These are phyloP conservation scores for Annulohypoxylon maeteangense DNA, from an alignment of 495 filamentous ascomycete species.

Conservation along the genomic window DNA sequence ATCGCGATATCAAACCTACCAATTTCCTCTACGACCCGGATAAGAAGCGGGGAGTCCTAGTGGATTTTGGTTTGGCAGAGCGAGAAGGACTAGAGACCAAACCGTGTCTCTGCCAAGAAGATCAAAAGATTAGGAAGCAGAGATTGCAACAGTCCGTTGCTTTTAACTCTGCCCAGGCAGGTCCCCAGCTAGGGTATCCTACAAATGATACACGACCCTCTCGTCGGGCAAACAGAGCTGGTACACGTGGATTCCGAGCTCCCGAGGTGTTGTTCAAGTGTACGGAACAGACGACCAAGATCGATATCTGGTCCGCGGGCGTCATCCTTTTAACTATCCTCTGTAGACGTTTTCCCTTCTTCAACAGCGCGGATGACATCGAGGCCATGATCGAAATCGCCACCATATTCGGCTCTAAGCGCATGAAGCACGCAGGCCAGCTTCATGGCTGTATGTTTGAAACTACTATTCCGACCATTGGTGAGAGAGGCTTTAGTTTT, in stretches of 20 bases:
- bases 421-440: conserved; percentile 83
- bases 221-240: conserved; percentile 90
- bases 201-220: conserved; percentile 89
- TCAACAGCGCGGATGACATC: conserved; percentile 95
- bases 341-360: conserved; percentile 92
- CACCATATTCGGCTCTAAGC: conserved; percentile 86
- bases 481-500: conserved; percentile 80
- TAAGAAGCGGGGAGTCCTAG: conserved; percentile 84
- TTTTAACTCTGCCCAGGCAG: conserved; percentile 54
- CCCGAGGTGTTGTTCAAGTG: conserved; percentile 98
- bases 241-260: conserved; percentile 95
- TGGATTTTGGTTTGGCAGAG: conserved; percentile 97
- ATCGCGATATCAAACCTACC: conserved; percentile 99
- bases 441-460: conserved; percentile 90
- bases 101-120: conserved; percentile 75
- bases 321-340: conserved; percentile 94
- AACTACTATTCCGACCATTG: conserved; percentile 89
- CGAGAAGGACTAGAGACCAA: conserved; percentile 77
- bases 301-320: conserved; percentile 96
- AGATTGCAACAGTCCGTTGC: conserved; percentile 54
- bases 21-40: conserved; percentile 96
- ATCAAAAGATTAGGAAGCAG: conserved; percentile 50
- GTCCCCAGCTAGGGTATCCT: conserved; percentile 74
- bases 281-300: conserved; percentile 93
- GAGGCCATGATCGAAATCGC: conserved; percentile 98